Evolutionary conservation across 495 filamentous ascomycete genomes (phyloP).

Genomic region (Geopyxis carbonaria): DNA sequence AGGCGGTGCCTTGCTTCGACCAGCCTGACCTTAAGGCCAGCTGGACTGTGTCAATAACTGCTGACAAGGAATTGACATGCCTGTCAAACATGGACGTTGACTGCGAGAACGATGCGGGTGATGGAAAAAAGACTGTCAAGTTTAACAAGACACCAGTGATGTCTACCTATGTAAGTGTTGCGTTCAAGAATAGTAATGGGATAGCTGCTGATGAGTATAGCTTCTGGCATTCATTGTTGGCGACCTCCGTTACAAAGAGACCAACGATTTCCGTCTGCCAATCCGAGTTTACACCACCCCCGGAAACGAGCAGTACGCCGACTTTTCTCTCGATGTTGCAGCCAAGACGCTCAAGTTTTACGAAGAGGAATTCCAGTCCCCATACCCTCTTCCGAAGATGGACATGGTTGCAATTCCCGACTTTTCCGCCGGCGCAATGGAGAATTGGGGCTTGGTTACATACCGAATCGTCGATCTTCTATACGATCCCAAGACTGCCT

Average conservation of each 20-base stretch:
- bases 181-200: not conserved
- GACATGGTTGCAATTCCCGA: conserved; percentile 97
- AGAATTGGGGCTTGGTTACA: conserved; percentile 96
- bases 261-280: conserved; percentile 54
- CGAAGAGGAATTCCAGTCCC: conserved; percentile 56
- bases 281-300: conserved; percentile 52
- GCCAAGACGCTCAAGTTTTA: conserved; percentile 54
- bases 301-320: conserved; percentile 46
- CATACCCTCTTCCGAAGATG: conserved; percentile 69
- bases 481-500: conserved; percentile 77
- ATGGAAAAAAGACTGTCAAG: conserved; percentile 49
- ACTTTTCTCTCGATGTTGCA: conserved; percentile 51
- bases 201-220: conserved; percentile 7
- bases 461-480: conserved; percentile 86
- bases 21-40: conserved; percentile 58
- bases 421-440: conserved; percentile 87
- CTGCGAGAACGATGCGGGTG: conserved; percentile 41
- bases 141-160: conserved; percentile 60
- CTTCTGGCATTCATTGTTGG: conserved; percentile 60
- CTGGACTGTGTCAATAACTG: conserved; percentile 57
- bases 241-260: conserved; percentile 60
- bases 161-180: conserved; percentile 44
- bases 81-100: conserved; percentile 69
- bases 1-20: conserved; percentile 61
- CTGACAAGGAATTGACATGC: conserved; percentile 55